Base-by-base conservation (phyloP, 2,329 filamentous ascomycete genomes). In the Teratosphaeriaceae sp. region DNA sequence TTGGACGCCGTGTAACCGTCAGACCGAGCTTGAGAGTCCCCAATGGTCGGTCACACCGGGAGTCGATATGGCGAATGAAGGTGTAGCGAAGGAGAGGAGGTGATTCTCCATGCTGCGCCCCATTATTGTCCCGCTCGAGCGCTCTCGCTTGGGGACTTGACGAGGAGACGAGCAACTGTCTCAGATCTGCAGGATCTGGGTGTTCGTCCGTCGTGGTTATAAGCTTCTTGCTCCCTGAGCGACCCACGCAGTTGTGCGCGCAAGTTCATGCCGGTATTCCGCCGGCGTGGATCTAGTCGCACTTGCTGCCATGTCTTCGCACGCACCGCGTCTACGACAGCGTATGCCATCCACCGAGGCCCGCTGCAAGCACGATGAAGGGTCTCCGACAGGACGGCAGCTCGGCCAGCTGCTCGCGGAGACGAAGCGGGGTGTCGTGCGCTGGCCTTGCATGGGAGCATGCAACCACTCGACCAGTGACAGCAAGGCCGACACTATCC, bases 231-330 rank as follows among this genome's bases (percentile, higher is more conserved):
- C n/a, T 16, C 35, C 21, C 18, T 20, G 16, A 19, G 15, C 15
- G 15, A 12, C 13, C n/a, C 8, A 23, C 4, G 5, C 19, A 23
- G 12, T 38, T 38, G 12, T 16, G 35, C 22, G 7, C 8, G 18
- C 19, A n/a, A n/a, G n/a, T 38, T 38, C 20, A 38, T 38, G 35
- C 35, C 35, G 35, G 35, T 15, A 38, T 13, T n/a, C 35, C 4
- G n/a, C 12, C 20, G 35, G 19, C 12, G 5, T 38, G 19, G 35
- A 24, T 38, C 21, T 38, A 12, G 7, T 12, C 19, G 5, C 13
- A 11, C 12, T 24, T 38, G 23, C 3, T 6, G 8, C 19, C 3
- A 4, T 19, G 15, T 6, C n/a, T 15, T 22, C 23, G 19, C 20
- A 20, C 35, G 35, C 19, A 11, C 15, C 13, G 35, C 35, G 35